Conservation (phyloP, 2,329 filamentous ascomycete genomes). For the Cordyceps cateniannulata region DNA sequence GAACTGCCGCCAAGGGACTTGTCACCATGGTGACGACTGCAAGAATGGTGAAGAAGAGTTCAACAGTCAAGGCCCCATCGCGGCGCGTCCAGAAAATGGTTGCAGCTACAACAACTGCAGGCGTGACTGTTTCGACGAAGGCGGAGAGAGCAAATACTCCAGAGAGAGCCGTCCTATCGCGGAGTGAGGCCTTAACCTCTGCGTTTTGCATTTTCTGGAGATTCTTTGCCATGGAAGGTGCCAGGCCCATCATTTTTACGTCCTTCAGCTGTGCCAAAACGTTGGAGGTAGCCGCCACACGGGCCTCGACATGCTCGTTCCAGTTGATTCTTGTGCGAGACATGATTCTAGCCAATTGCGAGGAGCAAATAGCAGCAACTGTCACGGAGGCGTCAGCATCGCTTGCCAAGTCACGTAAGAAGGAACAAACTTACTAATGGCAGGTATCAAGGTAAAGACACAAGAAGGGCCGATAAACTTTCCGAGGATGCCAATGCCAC, state of each 20-base stretch:
- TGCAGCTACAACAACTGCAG: not conserved
- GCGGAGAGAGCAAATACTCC: not conserved
- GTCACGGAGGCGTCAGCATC: not conserved
- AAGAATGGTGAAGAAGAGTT: not conserved
- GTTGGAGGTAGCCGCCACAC: slow-evolving; percentile 1
- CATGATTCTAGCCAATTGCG: not conserved
- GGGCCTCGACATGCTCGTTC: not conserved
- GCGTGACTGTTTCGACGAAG: not conserved
- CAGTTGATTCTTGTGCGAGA: not conserved
- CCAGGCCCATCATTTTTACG: not conserved
- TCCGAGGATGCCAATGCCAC: not conserved
- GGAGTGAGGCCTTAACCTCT: not conserved
- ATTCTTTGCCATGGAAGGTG: not conserved
- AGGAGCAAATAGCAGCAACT: not conserved
- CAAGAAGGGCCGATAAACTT: not conserved
- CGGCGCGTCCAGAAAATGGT: not conserved
- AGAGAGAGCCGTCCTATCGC: not conserved
- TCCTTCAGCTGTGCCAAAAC: not conserved
- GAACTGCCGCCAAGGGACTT: not conserved
- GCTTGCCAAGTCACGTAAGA: too few relatives aligned
- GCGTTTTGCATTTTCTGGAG: not conserved
- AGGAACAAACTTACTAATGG: not conserved
- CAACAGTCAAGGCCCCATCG: not conserved
- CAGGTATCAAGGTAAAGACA: not conserved
- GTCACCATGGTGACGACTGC: slow-evolving; percentile 2